These are phyloP conservation scores for Tillandsia leiboldiana DNA, from an alignment of 176 grass and related monocot genomes.

Conservation along the genomic window DNA sequence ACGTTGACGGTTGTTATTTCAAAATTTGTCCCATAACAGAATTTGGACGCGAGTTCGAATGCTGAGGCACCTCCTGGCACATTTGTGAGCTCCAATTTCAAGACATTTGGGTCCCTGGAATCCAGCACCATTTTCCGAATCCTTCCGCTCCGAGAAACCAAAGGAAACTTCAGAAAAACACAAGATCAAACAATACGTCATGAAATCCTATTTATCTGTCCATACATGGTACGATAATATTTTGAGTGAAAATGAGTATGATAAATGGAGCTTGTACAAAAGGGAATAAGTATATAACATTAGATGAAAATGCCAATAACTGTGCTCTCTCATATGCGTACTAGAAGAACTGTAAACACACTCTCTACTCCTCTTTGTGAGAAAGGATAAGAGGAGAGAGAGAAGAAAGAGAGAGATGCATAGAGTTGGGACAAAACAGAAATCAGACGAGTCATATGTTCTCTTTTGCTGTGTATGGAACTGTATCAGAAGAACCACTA, in stretches of 20 bases:
- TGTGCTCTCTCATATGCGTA: not conserved
- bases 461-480: too few species aligned
- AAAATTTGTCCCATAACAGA: slow-evolving; percentile 45
- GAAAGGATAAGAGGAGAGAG: too few species aligned
- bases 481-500: too few species aligned
- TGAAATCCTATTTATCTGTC: not conserved
- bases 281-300: not conserved
- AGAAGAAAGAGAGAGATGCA: too few species aligned
- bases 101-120: slow-evolving; percentile 34
- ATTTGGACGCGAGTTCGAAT: slow-evolving; percentile 48
- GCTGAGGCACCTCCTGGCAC: slow-evolving; percentile 27
- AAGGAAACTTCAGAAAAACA: slow-evolving; percentile 29
- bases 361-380: too few species aligned
- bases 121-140: slow-evolving; percentile 42
- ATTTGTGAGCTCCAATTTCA: slow-evolving; percentile 29
- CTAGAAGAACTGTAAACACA: too few species aligned
- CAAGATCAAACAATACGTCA: slow-evolving; percentile 2
- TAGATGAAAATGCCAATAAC: not conserved
- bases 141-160: slow-evolving; percentile 37
- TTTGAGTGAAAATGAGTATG: too few species aligned
- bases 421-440: too few species aligned
- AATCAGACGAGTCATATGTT: too few species aligned
- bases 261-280: not conserved
- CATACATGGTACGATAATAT: not conserved
- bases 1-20: slow-evolving; percentile 35